These are phyloP conservation scores for Penicillium sp. DNA, from an alignment of 2,329 filamentous ascomycete species.

Conservation along the genomic window DNA sequence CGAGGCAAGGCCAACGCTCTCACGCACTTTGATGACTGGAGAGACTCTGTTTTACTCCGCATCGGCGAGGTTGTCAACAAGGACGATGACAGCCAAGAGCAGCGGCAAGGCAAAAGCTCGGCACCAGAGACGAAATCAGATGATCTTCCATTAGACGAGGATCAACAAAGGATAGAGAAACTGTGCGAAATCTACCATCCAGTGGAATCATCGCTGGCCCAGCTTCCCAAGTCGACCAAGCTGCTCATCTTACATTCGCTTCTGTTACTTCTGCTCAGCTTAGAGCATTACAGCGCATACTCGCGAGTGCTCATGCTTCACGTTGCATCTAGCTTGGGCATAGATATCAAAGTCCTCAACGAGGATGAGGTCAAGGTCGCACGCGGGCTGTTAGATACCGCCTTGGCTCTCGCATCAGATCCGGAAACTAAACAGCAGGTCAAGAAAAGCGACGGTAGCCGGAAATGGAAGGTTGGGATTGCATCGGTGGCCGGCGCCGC, in stretches of 20 bases:
- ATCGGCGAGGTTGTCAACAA: slow-evolving; percentile 66
- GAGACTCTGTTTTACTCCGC: slow-evolving; percentile 65
- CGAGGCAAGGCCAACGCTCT: slow-evolving; percentile 62
- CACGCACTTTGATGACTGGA: slow-evolving; percentile 76
- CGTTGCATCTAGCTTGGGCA: slow-evolving; percentile 66
- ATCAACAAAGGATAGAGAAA: slow-evolving; percentile 26
- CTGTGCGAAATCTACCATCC: slow-evolving; percentile 54
- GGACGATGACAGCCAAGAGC: slow-evolving; percentile 43
- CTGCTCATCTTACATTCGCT: slow-evolving; percentile 69
- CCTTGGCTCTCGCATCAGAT: slow-evolving; percentile 73
- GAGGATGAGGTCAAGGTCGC: slow-evolving; percentile 74
- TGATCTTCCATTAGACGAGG: slow-evolving; percentile 23
- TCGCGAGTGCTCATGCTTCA: slow-evolving; percentile 69
- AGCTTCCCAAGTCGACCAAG: slow-evolving; percentile 44
- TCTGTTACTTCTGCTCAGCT: slow-evolving; percentile 68
- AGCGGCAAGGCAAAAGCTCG: slow-evolving; percentile 30
- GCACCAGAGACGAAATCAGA: slow-evolving; percentile 15
- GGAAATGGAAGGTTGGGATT: slow-evolving; percentile 78
- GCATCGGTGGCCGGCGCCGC: slow-evolving; percentile 85
- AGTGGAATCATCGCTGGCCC: slow-evolving; percentile 55
- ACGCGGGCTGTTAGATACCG: slow-evolving; percentile 68
- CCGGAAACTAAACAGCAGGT: slow-evolving; percentile 70
- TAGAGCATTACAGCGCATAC: slow-evolving; percentile 73
- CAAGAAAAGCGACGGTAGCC: slow-evolving; percentile 62
- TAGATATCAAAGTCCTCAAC: slow-evolving; percentile 63